phyloP scores from a whole-genome alignment of 495 filamentous ascomycete species.

The Entonaema liquescens region DNA sequence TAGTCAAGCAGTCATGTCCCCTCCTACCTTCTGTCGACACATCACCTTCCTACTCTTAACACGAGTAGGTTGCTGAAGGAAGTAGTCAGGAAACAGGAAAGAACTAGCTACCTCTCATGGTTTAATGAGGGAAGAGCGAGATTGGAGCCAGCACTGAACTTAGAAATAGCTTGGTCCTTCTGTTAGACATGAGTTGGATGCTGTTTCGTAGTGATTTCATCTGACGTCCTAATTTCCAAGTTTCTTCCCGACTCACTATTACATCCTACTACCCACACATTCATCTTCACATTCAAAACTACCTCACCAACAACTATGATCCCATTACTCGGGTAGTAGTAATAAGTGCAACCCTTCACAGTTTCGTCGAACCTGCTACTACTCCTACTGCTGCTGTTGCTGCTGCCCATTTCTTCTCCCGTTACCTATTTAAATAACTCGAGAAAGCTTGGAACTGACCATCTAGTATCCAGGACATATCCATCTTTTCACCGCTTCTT shows the following conservation, averaged over 20 bases:
- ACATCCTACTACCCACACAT: not conserved
- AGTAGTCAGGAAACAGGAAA: conserved; percentile 13
- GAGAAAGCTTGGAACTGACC: conserved; percentile 17
- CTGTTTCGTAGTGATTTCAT: conserved; percentile 20
- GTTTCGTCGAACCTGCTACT: not conserved
- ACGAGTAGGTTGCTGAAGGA: conserved; percentile 6
- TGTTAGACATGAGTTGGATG: not conserved
- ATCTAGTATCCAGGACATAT: conserved; percentile 16
- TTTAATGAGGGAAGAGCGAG: conserved; percentile 1
- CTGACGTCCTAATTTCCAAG: conserved; percentile 11
- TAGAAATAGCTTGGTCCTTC: conserved; percentile 30
- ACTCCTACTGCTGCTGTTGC: not conserved
- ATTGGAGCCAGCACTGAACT: conserved; percentile 5
- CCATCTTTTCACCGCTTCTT: conserved; percentile 19
- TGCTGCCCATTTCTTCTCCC: not conserved
- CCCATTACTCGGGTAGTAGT: conserved; percentile 5
- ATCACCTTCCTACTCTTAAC: not conserved
- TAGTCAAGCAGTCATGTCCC: conserved; percentile 6
- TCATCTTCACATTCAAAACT: not conserved
- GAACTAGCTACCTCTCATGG: conserved; percentile 9
- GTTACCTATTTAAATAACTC: conserved; percentile 2
- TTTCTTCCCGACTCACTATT: conserved; percentile 11
- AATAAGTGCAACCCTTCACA: conserved; percentile 11
- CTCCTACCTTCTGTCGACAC: conserved; percentile 5
- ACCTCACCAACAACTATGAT: not conserved